Evolutionary conservation across 768 basidiomycete genomes (phyloP), one percentile per base, ranked within the genome.

Genomic region (Lactifluus hygrophoroides): DNA sequence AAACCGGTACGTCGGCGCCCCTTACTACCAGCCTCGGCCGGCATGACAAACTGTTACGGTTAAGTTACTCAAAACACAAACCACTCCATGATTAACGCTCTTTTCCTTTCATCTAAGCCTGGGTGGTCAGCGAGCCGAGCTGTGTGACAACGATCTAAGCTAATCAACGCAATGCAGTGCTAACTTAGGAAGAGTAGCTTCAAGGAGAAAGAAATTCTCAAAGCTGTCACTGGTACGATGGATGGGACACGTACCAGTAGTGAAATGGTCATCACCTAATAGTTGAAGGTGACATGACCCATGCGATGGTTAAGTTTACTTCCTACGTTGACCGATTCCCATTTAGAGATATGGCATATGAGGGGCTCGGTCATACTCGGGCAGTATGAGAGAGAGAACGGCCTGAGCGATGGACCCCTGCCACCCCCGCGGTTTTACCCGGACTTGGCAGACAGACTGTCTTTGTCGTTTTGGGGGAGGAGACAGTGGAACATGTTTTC

Each of bases 311-410:
- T 10, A 23, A 4, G 14, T 38, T 25, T 28, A 28, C 49, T 45
- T 34, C 51, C 25, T 35, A 14, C 11, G 23, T 16, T 21, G 11
- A 6, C 27, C 19, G 10, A 8, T 30, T 42, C 38, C 28, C 14
- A 40, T 37, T 38, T 37, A 28, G 14, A 21, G n/a, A 35, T 37
- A 8, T 43, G 42, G 6, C n/a, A 42, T 42, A 23, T 25, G 23
- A 25, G 28, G 23, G n/a, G 21, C 19, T n/a, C 58, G 48, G 59
- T 23, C 43, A 56, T 56, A 19, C 3, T 25, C 59, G 59, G 59
- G 48, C 42, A 16, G 17, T 35, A 44, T 60, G 59, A 44, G 58
- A 60, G 49, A 60, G 51, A n/a, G 23, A 1, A n/a, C n/a, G n/a
- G n/a, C 34, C 19, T 42, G 27, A n/a, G 1, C 19, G 10, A 4